Conservation (phyloP, 495 filamentous ascomycete species). For the Penicillium alfredii region DNA sequence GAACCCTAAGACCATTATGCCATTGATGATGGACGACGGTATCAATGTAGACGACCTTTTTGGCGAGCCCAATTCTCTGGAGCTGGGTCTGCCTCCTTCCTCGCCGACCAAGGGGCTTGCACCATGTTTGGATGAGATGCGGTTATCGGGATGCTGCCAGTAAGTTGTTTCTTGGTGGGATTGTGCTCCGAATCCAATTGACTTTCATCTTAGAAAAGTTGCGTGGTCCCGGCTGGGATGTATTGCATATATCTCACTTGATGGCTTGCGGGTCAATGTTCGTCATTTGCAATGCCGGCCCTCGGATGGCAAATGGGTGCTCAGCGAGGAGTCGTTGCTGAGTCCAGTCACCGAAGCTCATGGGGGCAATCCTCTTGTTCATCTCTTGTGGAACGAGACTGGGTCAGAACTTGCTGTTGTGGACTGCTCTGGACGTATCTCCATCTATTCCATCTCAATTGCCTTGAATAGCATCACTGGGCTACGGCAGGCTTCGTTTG, state of each 20-base stretch:
- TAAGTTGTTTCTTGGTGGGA: no score
- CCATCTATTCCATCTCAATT: conserved; percentile 56
- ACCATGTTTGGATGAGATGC: conserved; percentile 73
- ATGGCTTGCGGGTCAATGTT: conserved; percentile 61
- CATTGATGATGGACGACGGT: conserved; percentile 61
- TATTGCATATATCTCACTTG: conserved; percentile 74
- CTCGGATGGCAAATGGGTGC: conserved; percentile 67
- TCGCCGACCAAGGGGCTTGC: conserved; percentile 59
- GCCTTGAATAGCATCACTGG: conserved; percentile 60
- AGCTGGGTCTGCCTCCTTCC: conserved; percentile 48
- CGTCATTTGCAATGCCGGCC: conserved; percentile 65
- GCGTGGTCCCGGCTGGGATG: conserved; percentile 87
- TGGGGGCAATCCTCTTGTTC: conserved; percentile 51
- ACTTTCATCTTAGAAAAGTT: conserved; percentile 52
- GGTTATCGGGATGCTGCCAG: conserved; percentile 75
- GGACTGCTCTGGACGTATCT: conserved; percentile 67
- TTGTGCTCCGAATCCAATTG: background rate
- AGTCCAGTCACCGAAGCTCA: conserved; percentile 40
- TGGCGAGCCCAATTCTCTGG: conserved; percentile 55
- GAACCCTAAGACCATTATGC: conserved; percentile 30
- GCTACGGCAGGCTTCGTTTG: conserved; percentile 48
- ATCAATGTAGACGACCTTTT: conserved; percentile 72
- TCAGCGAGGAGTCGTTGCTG: conserved; percentile 56
- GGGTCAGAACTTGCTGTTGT: conserved; percentile 70
- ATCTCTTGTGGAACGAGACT: conserved; percentile 74